Base-by-base conservation (phyloP, 2,329 filamentous ascomycete species). In the Paraphoma chrysanthemicola region DNA sequence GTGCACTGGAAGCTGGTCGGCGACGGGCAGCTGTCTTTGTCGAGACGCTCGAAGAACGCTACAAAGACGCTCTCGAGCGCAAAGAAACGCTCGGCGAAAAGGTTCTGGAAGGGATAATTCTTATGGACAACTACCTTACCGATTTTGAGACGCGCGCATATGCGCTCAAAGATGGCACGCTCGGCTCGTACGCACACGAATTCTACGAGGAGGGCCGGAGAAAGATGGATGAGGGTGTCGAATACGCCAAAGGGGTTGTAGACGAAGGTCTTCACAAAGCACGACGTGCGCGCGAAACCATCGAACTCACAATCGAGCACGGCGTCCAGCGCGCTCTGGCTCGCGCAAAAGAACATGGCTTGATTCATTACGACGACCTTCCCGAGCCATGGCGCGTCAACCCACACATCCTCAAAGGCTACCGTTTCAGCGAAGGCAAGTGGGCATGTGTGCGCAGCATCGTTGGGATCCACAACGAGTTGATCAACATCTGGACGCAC, bases 401-500 rank as follows among this genome's bases (percentile, higher is more conserved):
- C 78, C 93, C 93, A 1, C 92, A 99, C 78, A 98, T 99, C 73
- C 83, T 88, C 49, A 87, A 86, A 51, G 95, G 95, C 16, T 99
- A 99, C 76, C 93, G 95, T 49, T 99, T 99, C 81, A 90, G 88
- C 59, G 92, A 96, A 70, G 93, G 91, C 57, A 96, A 96, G 77
- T 81, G 94, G 53, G 94, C 94, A 66, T 98, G 94, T 74, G 82
- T 98, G 49, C 86, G 86, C 49, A 97, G 93, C 18, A 87, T 92
- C 60, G 93, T 97, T 71, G 85, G 87, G 60, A 81, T 95, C 56
- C 96, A 92, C 62, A 99, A 99, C 78, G 95, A 99, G 79, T 86
- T 90, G 41, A 89, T 98, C 81, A 99, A 99, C 79, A 99, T 99
- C 72, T 99, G 95, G 95, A 94, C 93, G 1, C 95, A 99, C 74